Conservation (phyloP, 768 basidiomycete genomes). For the Agrocybe praecox region DNA sequence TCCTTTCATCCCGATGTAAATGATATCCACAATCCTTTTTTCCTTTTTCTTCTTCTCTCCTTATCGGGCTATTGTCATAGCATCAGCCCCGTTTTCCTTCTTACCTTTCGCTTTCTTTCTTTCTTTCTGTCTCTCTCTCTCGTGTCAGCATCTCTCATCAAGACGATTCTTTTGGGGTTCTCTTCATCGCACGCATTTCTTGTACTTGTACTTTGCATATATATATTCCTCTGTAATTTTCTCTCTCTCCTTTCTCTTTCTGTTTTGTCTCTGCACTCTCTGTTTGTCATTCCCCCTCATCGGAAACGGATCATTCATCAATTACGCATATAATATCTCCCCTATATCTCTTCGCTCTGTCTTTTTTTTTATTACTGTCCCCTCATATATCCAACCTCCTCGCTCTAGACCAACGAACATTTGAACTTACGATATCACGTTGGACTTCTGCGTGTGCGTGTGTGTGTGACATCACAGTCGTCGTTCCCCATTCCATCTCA, state of each 20-base stretch:
- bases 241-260: conserved; percentile 5
- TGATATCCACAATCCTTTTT: conserved; percentile 5
- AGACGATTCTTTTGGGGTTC: background rate
- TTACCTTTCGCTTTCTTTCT: background rate
- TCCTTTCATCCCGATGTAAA: background rate
- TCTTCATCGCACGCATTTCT: background rate
- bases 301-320: background rate
- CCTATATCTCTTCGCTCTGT: background rate
- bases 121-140: too few species aligned
- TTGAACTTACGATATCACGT: background rate
- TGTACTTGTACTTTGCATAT: background rate
- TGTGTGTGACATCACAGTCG: background rate
- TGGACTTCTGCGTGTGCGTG: too few species aligned
- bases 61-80: background rate
- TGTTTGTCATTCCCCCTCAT: background rate
- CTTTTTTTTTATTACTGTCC: background rate
- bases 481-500: background rate
- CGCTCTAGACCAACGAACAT: background rate
- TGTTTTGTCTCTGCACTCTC: background rate
- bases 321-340: background rate
- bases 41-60: background rate
- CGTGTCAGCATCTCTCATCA: background rate
- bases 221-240: background rate
- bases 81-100: background rate
- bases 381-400: too few species aligned